These are phyloP conservation scores for Saxispiralis lemnorum DNA, from an alignment of 495 filamentous ascomycete genomes.

Conservation along the genomic window DNA sequence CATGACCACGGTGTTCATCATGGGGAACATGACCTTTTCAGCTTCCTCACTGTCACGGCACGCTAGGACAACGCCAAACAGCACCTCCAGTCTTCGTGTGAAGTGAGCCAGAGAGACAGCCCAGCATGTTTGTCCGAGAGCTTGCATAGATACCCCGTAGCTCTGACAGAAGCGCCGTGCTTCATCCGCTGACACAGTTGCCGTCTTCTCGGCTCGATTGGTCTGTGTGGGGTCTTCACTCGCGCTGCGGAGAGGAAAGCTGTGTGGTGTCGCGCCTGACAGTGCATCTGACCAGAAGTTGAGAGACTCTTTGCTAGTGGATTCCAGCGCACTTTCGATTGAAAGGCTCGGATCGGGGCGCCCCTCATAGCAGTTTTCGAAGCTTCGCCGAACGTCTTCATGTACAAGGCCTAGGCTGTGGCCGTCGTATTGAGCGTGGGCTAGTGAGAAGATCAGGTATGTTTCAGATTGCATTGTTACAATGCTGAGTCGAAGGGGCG, in stretches of 20 bases:
- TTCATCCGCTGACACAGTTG: constrained; percentile 19
- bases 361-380: constrained; percentile 24
- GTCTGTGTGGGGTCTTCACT: constrained; percentile 3
- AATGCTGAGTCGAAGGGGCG: constrained; percentile 20
- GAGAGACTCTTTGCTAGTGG: constrained; percentile 24
- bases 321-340: constrained; percentile 29
- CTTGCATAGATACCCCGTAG: constrained; percentile 43
- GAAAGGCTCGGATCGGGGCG: constrained; percentile 32
- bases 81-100: constrained; percentile 40
- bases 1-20: constrained; percentile 60
- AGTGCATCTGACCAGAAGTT: constrained; percentile 46
- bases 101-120: constrained; percentile 40
- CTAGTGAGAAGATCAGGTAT: constrained; percentile 50
- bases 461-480: constrained; percentile 11
- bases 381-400: constrained; percentile 43
- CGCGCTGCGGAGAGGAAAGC: constrained; percentile 18
- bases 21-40: constrained; percentile 48
- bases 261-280: constrained; percentile 24
- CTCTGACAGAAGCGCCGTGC: constrained; percentile 37
- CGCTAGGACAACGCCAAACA: constrained; percentile 54
- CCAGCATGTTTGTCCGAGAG: constrained; percentile 49
- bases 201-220: constrained; percentile 32
- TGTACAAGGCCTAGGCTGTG: constrained; percentile 52
- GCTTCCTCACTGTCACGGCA: constrained; percentile 44
- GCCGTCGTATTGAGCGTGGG: constrained; percentile 69